Conservation (phyloP, 2,329 filamentous ascomycete genomes). For the Pezicula radicicola region DNA sequence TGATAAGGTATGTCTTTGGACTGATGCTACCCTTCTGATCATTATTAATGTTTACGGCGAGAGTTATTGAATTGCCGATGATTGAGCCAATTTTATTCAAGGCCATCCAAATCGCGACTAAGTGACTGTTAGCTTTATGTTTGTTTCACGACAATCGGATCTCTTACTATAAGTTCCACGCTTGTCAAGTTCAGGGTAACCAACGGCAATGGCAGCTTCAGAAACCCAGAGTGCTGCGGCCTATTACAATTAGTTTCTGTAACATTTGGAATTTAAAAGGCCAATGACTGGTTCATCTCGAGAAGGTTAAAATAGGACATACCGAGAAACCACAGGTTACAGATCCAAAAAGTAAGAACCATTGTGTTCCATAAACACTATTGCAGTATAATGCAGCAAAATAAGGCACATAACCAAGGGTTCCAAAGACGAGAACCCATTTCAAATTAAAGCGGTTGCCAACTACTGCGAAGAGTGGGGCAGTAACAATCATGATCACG, state of each 20-base stretch:
- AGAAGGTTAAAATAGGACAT: no score
- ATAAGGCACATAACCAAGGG: constrained; percentile 67
- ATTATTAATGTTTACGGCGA: constrained; percentile 59
- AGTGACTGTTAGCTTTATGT: not conserved
- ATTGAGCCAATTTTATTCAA: constrained; percentile 60
- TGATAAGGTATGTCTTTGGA: constrained; percentile 64
- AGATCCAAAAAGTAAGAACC: constrained; percentile 65
- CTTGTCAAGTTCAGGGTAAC: constrained; percentile 67
- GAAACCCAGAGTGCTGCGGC: constrained; percentile 69
- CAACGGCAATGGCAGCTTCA: constrained; percentile 68
- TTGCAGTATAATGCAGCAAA: constrained; percentile 69
- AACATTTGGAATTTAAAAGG: no score
- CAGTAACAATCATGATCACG: constrained; percentile 67
- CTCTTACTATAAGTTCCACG: constrained; percentile 48
- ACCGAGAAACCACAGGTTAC: constrained; percentile 59
- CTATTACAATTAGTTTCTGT: no score
- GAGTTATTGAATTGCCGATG: constrained; percentile 66
- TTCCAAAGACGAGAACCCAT: constrained; percentile 64
- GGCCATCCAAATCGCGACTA: constrained; percentile 64
- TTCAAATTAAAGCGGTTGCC: constrained; percentile 69
- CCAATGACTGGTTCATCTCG: no score
- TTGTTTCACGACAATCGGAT: not conserved
- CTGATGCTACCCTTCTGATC: constrained; percentile 61
- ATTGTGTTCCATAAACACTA: constrained; percentile 64
- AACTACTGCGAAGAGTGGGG: constrained; percentile 59